Evolutionary conservation across 169 alveolate species (phyloP), one percentile per base, ranked within the genome.

Genomic region (Cryptosporidium meleagridis): DNA sequence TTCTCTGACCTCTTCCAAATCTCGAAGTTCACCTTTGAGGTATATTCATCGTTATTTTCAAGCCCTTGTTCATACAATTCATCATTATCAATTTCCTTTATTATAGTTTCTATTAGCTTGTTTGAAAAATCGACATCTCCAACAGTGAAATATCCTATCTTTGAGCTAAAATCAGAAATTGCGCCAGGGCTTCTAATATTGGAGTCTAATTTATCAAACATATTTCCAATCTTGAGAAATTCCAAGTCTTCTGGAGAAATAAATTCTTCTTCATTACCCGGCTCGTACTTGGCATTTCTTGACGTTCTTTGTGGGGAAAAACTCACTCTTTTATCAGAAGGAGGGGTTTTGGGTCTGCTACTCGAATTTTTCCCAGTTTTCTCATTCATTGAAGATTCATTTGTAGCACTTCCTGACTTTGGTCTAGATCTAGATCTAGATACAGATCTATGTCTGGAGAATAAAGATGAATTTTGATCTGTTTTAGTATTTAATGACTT

Each of bases 1-100:
- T 80, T 80, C 21, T 80, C 89, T 26, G 48, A 16, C 59, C 37
- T 61, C 67, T 80, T 80, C 89, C 89, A 80, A 35, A 61, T 26
- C 35, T 61, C 61, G 1, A 58, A 26, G 33, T 9, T 35, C 33
- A 55, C 8, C n/a, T 12, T 26, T 12, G 52, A 16, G 16, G 23
- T 26, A n/a, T 61, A 41, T 21, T 80, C 89, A n/a, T 80, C 53
- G 9, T 9, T 67, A 18, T 41, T 33, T 55, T 55, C 72, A 62
- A 23, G 61, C 12, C 18, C 35, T 44, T 41, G 14, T 16, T 29
- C 80, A 6, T 10, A 10, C 35, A 45, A 35, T 14, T 18, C 51
- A 26, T n/a, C 29, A 16, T 16, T 8, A 18, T 73, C 70, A 37
- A 80, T 65, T 26, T 80, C 89, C 18, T 65, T 41, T 2, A 61